Base-by-base conservation (phyloP, 2,329 filamentous ascomycete species). In the Rhinocladiella mackenziei region DNA sequence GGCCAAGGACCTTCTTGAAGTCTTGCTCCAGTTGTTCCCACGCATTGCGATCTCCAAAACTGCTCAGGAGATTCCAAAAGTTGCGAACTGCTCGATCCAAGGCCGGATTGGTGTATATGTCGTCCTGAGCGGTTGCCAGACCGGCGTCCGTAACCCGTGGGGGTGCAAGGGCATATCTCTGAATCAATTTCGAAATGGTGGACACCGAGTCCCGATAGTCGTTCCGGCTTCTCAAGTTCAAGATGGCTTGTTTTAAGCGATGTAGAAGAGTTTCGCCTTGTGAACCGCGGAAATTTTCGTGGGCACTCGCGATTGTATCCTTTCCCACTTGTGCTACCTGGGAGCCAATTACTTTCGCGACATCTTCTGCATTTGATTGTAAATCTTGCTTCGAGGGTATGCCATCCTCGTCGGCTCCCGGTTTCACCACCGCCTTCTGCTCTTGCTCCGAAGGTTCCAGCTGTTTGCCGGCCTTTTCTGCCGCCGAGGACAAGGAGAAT, bases 191-290 rank as follows among this genome's bases (percentile, higher is more conserved):
- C 0, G 85, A 79, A 22, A 97, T 65, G 0, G 82, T 88, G 1
- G 86, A 88, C 0, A 95, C 88, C 0, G 89, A 95, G 35, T 89
- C 81, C 0, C 84, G 81, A 62, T 97, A 97, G 62, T 95, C 88
- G 5, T 76, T 78, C 39, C 85, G 80, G 58, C 86, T 76, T 5
- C 86, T 76, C 10, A 97, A 74, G 28, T 84, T 86, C 10, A 78
- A 56, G 3, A 97, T 80, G 0, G 84, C 81, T 57, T 84, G 74
- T 64, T 89, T 91, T 37, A 97, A 69, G 4, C 89, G 81, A 54
- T 81, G 75, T 4, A 91, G 59, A 43, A 97, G 67, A 0, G 85
- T 81, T 29, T 86, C 76, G 44, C 80, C 81, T 58, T 94, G 83
- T 3, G 84, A 79, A 2, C 84, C 83, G 0, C 75, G 73, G 3